phyloP scores from a whole-genome alignment of 148 eudicot genomes.

The Salicornia ramosissima region DNA sequence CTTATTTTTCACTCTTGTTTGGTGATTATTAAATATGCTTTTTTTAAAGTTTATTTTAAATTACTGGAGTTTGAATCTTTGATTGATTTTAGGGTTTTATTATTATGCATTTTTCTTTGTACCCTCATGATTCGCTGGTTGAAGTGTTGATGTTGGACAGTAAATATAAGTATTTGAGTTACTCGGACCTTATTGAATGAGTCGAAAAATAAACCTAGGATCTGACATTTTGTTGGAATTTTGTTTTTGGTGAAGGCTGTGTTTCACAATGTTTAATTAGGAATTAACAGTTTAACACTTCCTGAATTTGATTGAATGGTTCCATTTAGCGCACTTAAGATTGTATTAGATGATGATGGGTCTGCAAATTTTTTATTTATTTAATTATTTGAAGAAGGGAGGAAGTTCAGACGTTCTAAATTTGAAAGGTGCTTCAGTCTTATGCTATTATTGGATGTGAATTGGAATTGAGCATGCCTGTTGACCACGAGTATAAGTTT shows the following conservation, averaged over 20 bases:
- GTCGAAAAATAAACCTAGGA: not conserved
- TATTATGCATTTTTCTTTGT: not conserved
- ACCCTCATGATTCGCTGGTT: not conserved
- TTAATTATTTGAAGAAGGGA: not conserved
- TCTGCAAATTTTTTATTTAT: not conserved
- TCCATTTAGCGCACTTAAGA: not conserved
- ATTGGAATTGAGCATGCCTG: not conserved
- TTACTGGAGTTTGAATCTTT: not conserved
- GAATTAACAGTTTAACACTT: no score
- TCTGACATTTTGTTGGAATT: not conserved
- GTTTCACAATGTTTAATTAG: not conserved
- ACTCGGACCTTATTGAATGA: not conserved
- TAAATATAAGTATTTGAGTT: not conserved
- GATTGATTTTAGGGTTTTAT: slow-evolving; percentile 24
- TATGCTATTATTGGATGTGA: not conserved
- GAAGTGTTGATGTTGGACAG: not conserved
- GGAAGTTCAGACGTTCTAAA: not conserved
- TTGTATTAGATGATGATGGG: not conserved
- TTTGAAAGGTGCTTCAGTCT: not conserved
- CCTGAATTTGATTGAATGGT: not conserved
- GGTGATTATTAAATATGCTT: not conserved
- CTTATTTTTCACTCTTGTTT: slow-evolving; percentile 5
- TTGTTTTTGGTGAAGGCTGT: not conserved
- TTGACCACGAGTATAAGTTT: not conserved
- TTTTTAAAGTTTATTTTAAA: not conserved